Evolutionary conservation across 768 basidiomycete species (phyloP).

Genomic region (Tulasnella sp.): DNA sequence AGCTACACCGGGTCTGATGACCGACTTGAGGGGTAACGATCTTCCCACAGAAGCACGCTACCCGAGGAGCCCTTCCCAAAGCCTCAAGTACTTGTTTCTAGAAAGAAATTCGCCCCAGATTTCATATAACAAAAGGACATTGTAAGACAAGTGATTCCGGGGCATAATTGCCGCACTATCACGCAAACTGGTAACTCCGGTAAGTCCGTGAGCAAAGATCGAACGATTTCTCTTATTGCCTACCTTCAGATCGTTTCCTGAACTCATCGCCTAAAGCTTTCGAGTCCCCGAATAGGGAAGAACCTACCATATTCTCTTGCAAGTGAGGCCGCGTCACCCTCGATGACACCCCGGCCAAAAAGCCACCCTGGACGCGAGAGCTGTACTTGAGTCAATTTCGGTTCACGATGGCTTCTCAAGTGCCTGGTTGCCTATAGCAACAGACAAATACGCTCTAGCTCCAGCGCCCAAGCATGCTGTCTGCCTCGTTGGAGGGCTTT

Average conservation of each 20-base stretch:
- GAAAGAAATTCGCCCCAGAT: not conserved
- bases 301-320: not conserved
- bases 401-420: conserved; percentile 1
- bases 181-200: not conserved
- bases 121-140: not conserved
- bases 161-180: not conserved
- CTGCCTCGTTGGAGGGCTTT: not conserved
- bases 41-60: not conserved
- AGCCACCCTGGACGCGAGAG: not conserved
- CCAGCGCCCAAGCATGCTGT: not conserved
- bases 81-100: not conserved
- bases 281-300: not conserved
- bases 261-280: not conserved
- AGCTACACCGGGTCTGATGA: not conserved
- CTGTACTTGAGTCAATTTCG: not conserved
- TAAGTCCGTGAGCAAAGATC: not conserved
- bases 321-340: not conserved
- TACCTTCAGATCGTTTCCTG: not conserved
- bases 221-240: not conserved
- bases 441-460: not conserved
- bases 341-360: not conserved
- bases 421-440: conserved; percentile 6
- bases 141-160: not conserved
- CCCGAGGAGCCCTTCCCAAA: not conserved
- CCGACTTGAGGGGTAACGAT: not conserved